Conservation (phyloP, 352 stramenopile genomes). For the Globisporangium apiculatum region DNA sequence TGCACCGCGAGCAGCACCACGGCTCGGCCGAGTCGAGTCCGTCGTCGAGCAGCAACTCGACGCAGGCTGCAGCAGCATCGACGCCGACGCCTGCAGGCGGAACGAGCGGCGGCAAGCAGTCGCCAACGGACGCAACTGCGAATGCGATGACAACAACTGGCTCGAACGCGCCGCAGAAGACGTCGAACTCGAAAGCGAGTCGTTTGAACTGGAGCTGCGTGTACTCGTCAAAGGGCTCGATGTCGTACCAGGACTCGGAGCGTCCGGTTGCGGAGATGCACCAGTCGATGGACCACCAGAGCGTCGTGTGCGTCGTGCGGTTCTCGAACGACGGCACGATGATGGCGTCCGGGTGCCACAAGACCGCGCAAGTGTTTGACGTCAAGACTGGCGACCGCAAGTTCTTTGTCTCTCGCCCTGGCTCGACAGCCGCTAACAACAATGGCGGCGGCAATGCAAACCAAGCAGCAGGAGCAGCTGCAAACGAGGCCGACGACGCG, state of each 20-base stretch:
- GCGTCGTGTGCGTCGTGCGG: constrained; percentile 81
- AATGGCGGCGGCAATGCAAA: constrained; percentile 28
- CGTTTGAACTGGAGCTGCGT: constrained; percentile 83
- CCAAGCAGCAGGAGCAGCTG: constrained; percentile 18
- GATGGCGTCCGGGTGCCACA: constrained; percentile 83
- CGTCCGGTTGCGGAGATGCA: constrained; percentile 79
- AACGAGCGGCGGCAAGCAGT: constrained; percentile 16
- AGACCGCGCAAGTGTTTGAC: constrained; percentile 83
- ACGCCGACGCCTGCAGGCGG: constrained; percentile 21
- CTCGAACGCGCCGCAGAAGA: constrained; percentile 64
- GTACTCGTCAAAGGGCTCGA: constrained; percentile 66
- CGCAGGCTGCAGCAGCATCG: constrained; percentile 15
- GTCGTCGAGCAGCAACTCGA: constrained; percentile 23
- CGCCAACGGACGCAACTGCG: constrained; percentile 10
- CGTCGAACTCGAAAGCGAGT: constrained; percentile 70
- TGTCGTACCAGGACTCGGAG: constrained; percentile 71
- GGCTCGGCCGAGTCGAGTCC: constrained; percentile 54
- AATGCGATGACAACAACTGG: constrained; percentile 22
- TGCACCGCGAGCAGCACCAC: constrained; percentile 41
- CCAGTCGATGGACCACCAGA: constrained; percentile 87
- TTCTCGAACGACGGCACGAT: constrained; percentile 81
- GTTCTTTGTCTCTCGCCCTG: constrained; percentile 67
- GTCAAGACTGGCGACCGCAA: constrained; percentile 81
- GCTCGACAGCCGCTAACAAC: constrained; percentile 8
- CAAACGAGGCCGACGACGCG: constrained; percentile 71